Conservation (phyloP, 768 basidiomycete species). For the Lyophyllum semitale region DNA sequence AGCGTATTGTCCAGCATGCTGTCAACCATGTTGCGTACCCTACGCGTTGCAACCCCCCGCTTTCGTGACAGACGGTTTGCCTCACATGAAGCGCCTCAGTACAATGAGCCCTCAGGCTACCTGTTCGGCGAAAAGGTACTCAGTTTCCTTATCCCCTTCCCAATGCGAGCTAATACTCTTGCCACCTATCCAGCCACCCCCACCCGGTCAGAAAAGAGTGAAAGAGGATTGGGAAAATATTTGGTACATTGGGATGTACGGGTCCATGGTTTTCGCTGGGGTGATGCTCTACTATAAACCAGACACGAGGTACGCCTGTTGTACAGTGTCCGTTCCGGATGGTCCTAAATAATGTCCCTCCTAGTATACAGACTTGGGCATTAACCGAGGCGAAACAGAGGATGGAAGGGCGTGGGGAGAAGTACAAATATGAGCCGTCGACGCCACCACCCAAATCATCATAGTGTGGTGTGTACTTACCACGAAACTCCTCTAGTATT, state of each 20-base stretch:
- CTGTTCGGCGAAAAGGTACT: constrained; percentile 88
- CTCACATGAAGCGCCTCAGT: constrained; percentile 79
- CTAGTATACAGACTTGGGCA: constrained; percentile 91
- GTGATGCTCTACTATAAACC: constrained; percentile 90
- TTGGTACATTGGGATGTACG: constrained; percentile 93
- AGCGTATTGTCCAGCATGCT: constrained; percentile 34
- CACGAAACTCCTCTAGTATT: not conserved
- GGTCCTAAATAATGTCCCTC: constrained; percentile 1
- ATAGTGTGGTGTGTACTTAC: constrained; percentile 11
- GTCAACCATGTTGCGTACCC: constrained; percentile 48
- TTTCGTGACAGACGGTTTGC: constrained; percentile 52
- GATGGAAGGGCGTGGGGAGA: constrained; percentile 93
- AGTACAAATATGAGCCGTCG: constrained; percentile 77
- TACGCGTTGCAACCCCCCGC: constrained; percentile 39
- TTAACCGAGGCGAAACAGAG: constrained; percentile 84
- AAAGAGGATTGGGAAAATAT: constrained; percentile 91
- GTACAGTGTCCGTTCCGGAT: not conserved
- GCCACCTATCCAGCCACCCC: constrained; percentile 56
- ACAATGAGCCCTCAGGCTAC: constrained; percentile 87
- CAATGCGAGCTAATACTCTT: not conserved
- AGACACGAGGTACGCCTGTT: constrained; percentile 74
- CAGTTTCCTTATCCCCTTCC: not conserved
- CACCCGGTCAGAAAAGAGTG: constrained; percentile 81
- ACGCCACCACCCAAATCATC: constrained; percentile 28
- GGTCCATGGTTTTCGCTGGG: constrained; percentile 73